phyloP scores from a whole-genome alignment of 305 asterid genomes.

The Solanum aculeatissimum region DNA sequence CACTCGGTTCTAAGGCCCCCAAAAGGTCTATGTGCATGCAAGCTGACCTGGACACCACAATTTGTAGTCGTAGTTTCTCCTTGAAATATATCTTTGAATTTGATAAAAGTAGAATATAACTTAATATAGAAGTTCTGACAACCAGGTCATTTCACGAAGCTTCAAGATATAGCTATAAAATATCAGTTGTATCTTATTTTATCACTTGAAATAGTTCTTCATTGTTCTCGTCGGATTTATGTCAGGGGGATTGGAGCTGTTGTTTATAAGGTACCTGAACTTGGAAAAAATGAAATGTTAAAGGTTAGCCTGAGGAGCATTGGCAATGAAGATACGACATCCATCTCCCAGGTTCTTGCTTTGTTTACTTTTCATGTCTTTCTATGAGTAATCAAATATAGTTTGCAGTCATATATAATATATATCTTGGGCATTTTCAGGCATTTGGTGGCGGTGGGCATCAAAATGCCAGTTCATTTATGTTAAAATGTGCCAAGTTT shows the following conservation, averaged over 20 bases:
- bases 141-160: not conserved
- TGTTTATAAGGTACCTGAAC: conserved; percentile 69
- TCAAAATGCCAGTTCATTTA: conserved; percentile 67
- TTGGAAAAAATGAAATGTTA: conserved; percentile 39
- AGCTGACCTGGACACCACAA: not conserved
- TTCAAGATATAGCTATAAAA: not conserved
- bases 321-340: conserved; percentile 57
- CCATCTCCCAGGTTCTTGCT: conserved; percentile 52
- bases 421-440: conserved; percentile 16
- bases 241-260: conserved; percentile 81
- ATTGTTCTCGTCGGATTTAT: not conserved
- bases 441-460: conserved; percentile 81
- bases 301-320: conserved; percentile 80
- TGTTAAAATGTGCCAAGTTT: conserved; percentile 37
- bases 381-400: not conserved
- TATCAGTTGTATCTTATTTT: not conserved
- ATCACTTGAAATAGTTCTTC: not conserved
- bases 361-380: not conserved
- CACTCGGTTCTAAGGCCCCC: not conserved
- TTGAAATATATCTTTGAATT: not conserved
- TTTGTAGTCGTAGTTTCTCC: not conserved
- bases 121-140: not conserved
- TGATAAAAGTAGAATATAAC: not conserved
- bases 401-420: not conserved
- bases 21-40: not conserved